Percentiles rank a stretch among this genome's conserved stretches.
These are phyloP conservation scores for Saururus chinensis DNA, from an alignment of 164 flowering plant genomes.

Conservation along the genomic window DNA sequence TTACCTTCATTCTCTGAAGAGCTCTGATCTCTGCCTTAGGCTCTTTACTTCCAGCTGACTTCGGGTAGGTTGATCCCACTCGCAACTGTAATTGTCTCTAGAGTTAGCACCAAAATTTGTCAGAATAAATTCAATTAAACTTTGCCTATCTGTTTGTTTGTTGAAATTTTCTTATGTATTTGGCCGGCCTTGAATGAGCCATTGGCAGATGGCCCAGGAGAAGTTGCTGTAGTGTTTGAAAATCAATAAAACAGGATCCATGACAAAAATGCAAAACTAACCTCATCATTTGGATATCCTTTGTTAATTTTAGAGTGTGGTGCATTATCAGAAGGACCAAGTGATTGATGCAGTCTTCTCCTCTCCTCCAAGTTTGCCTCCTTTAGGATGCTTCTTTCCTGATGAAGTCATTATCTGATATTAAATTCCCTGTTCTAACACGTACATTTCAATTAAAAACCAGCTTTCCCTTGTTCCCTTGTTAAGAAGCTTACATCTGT, in stretches of 20 bases:
- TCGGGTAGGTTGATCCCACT: neutral
- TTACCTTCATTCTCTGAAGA: neutral
- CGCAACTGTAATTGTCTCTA: neutral
- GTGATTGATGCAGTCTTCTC: constrained; percentile 17
- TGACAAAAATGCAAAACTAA: neutral
- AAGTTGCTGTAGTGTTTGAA: no score
- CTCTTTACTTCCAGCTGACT: neutral
- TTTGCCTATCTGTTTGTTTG: no score
- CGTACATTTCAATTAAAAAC: neutral
- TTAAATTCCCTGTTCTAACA: neutral
- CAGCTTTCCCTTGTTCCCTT: neutral
- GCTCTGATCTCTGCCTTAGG: neutral
- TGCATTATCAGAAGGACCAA: constrained; percentile 20
- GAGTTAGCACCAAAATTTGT: neutral
- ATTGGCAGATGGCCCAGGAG: no score
- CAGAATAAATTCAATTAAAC: no score
- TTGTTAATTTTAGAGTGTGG: neutral
- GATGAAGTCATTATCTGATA: neutral
- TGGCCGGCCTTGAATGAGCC: no score
- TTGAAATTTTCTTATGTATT: no score
- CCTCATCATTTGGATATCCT: neutral
- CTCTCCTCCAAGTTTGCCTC: constrained; percentile 75
- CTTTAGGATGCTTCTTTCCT: constrained; percentile 1
- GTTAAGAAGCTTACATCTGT: constrained; percentile 62
- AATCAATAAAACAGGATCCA: no score